Evolutionary conservation across 306 rosid genomes (phyloP).

Genomic region (Malus fusca): DNA sequence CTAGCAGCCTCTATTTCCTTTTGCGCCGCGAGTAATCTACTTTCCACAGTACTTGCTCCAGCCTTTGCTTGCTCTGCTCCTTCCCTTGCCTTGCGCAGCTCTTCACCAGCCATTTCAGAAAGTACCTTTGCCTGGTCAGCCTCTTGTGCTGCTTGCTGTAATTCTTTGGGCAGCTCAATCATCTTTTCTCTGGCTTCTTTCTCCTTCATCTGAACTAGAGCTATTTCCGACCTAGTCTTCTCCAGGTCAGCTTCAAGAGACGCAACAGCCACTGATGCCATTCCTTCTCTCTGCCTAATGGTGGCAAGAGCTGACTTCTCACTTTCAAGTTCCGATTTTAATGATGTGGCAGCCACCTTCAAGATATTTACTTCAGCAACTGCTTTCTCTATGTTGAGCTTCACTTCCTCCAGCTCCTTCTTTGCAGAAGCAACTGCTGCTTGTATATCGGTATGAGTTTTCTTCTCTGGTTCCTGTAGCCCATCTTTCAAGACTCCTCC

Average conservation of each 20-base stretch:
- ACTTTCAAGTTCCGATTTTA: conserved; percentile 69
- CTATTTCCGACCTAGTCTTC: conserved; percentile 76
- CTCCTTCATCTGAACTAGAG: conserved; percentile 84
- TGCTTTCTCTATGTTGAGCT: conserved; percentile 84
- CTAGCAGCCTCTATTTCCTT: conserved; percentile 95
- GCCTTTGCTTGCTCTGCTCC: conserved; percentile 96
- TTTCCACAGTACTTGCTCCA: conserved; percentile 77
- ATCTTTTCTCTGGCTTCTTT: conserved; percentile 79
- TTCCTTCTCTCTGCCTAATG: conserved; percentile 87
- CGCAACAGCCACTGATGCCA: conserved; percentile 86
- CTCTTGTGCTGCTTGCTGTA: conserved; percentile 76
- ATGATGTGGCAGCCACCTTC: conserved; percentile 76
- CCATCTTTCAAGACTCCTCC: conserved; percentile 32
- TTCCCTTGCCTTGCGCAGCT: conserved; percentile 63
- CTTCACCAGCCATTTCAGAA: conserved; percentile 60
- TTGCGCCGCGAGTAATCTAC: conserved; percentile 78
- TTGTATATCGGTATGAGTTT: conserved; percentile 57
- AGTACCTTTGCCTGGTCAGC: conserved; percentile 74
- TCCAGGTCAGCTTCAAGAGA: conserved; percentile 88
- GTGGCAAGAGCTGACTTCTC: conserved; percentile 67
- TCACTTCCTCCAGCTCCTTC: conserved; percentile 78
- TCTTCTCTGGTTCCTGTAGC: conserved; percentile 41
- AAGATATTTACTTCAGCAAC: conserved; percentile 66
- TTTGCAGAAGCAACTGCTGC: conserved; percentile 71
- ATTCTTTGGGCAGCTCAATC: conserved; percentile 68